Conservation (phyloP, 2,329 filamentous ascomycete genomes). For the Botrytis elliptica region DNA sequence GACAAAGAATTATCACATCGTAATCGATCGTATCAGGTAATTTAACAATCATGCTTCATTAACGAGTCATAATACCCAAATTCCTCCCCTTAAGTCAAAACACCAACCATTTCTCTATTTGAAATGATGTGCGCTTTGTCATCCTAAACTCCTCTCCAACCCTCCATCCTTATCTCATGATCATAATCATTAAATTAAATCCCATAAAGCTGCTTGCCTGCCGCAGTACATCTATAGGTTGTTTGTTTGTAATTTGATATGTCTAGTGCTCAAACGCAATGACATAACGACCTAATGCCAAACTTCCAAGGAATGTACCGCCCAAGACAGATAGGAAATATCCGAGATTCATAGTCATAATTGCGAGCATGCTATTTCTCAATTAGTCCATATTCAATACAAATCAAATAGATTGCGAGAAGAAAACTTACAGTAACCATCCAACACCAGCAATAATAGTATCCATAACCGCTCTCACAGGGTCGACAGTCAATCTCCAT, state of each 20-base stretch:
- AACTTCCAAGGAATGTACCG: conserved; percentile 80
- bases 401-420: conserved; percentile 1
- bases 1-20: not conserved
- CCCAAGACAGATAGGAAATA: conserved; percentile 80
- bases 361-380: conserved; percentile 73
- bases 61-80: conserved; percentile 9
- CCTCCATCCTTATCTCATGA: not conserved
- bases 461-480: conserved; percentile 69
- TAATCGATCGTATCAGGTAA: not conserved
- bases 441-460: conserved; percentile 72
- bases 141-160: not conserved
- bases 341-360: conserved; percentile 86
- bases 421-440: conserved; percentile 74
- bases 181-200: conserved; percentile 11
- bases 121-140: not conserved
- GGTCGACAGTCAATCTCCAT: conserved; percentile 79
- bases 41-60: conserved; percentile 15
- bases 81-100: not conserved
- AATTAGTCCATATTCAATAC: conserved; percentile 20
- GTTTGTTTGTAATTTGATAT: not conserved
- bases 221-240: conserved; percentile 3
- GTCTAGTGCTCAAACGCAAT: conserved; percentile 28
- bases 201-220: conserved; percentile 22
- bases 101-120: not conserved
- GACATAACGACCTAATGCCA: conserved; percentile 45